These are phyloP conservation scores for Calocera cornea DNA, from an alignment of 768 basidiomycete species.

Conservation along the genomic window DNA sequence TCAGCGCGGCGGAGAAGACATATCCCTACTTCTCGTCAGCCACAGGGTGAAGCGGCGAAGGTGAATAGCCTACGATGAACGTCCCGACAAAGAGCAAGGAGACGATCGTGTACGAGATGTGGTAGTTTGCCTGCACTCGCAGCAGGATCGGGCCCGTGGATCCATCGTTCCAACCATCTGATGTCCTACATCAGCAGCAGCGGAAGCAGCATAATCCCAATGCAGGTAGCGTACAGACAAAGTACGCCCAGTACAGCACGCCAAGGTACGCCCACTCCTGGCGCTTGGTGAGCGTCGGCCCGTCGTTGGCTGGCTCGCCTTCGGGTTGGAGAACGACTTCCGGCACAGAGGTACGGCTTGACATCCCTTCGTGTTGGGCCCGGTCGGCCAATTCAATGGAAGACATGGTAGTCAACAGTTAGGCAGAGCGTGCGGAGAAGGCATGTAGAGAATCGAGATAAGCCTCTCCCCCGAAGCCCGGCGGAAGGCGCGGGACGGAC, in stretches of 20 bases:
- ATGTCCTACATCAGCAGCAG: neutral
- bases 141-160: slow-evolving; percentile 62
- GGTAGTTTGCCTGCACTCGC: slow-evolving; percentile 47
- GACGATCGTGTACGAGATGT: slow-evolving; percentile 33
- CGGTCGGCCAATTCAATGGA: neutral
- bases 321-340: neutral
- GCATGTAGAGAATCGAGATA: too few species aligned
- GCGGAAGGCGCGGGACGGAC: too few species aligned
- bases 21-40: slow-evolving; percentile 31
- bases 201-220: neutral
- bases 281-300: neutral
- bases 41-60: neutral
- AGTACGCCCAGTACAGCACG: neutral
- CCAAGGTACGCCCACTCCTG: neutral
- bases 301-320: neutral
- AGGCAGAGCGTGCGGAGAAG: neutral
- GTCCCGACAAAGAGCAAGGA: slow-evolving; percentile 46
- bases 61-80: slow-evolving; percentile 18
- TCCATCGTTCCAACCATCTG: slow-evolving; percentile 61
- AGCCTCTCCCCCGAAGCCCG: too few species aligned
- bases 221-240: neutral
- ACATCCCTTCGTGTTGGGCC: neutral
- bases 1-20: slow-evolving; percentile 34
- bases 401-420: neutral
- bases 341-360: neutral